Evolutionary conservation across 2,329 filamentous ascomycete genomes (phyloP), one percentile per base, ranked within the genome.

Genomic region (Fusarium nematophilum): DNA sequence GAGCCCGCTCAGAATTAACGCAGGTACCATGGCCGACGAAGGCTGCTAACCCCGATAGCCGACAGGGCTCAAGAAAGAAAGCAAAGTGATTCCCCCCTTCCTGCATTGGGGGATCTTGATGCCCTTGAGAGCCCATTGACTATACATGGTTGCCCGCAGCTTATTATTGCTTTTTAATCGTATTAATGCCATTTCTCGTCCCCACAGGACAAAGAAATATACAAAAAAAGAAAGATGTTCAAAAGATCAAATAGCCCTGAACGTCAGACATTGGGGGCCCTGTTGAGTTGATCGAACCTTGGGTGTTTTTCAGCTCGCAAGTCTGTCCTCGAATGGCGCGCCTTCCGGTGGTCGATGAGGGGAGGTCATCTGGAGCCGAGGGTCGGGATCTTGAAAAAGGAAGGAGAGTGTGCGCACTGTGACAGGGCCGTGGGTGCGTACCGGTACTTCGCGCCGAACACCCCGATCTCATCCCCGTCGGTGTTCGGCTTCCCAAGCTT

Each of bases 401-500:
- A 53, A 64, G 51, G 48, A 53, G 55, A 44, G 42, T 13, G 43
- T 39, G 45, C 65, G 60, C 60, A 68, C 63, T 67, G 65, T 65
- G 55, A 34, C 57, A 66, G 53, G 57, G 53, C 53, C 57, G 43
- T 27, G n/a, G 34, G 31, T 13, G 64, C 53, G 65, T 68, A 68
- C 59, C 53, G 53, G 55, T 67, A 67, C 65, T 57, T 62, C 48
- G 53, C 40, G 27, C 43, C 48, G 62, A 57, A 59, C 51, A 56
- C 46, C 59, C 55, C 53, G 64, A 61, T 65, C 60, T 61, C 57
- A 40, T 64, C 58, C 60, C 56, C n/a, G n/a, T n/a, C n/a, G n/a
- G n/a, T n/a, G n/a, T n/a, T n/a, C n/a, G n/a, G n/a, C n/a, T n/a
- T n/a, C n/a, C n/a, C n/a, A n/a, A n/a, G n/a, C n/a, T n/a, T n/a